Evolutionary conservation across 1,284 basidiomycete species (phyloP).

Genomic region (Ustilago hordei): DNA sequence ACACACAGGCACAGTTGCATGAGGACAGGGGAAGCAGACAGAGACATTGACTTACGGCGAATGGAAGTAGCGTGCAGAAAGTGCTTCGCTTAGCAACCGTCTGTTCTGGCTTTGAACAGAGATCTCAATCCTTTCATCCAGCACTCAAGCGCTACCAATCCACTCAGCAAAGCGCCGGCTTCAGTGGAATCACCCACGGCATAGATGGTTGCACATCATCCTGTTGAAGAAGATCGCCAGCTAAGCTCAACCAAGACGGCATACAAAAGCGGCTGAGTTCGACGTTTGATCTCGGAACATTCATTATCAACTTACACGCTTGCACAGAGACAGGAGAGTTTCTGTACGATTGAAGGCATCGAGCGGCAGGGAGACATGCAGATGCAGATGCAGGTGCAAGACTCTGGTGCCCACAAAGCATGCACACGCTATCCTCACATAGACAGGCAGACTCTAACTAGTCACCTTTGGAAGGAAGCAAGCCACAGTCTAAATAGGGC

Average conservation of each 20-base stretch:
- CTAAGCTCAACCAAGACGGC: background rate
- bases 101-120: background rate
- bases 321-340: background rate
- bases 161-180: background rate
- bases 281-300: slow-evolving; percentile 3
- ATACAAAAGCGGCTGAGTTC: background rate
- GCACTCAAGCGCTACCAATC: background rate
- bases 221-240: background rate
- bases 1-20: background rate
- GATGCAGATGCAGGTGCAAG: slow-evolving; percentile 3
- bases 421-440: background rate
- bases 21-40: background rate
- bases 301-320: background rate
- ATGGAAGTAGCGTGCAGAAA: slow-evolving; percentile 6
- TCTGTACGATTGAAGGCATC: background rate
- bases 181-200: slow-evolving; percentile 3
- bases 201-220: background rate
- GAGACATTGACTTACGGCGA: slow-evolving; percentile 3
- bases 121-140: background rate
- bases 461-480: background rate
- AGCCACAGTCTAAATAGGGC: slow-evolving; percentile 11
- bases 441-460: background rate
- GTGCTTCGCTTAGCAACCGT: slow-evolving; percentile 2
- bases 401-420: background rate
- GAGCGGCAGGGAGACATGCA: slow-evolving; percentile 3